Evolutionary conservation across 1,284 basidiomycete genomes (phyloP).

Genomic region (Spongispora temasekensis): DNA sequence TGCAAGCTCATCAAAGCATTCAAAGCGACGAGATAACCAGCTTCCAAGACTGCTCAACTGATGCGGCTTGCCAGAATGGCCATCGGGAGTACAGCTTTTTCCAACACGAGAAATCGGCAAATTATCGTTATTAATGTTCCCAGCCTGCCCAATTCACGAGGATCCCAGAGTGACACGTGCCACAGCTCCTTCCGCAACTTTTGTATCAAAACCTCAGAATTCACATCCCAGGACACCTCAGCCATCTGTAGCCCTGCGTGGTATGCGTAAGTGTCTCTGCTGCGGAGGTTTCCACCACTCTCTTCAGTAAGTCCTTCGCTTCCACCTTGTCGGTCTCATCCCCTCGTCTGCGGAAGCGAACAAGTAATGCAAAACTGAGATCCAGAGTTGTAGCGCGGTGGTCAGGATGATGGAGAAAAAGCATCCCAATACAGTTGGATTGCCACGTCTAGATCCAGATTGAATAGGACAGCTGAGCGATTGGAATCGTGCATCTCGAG

Average conservation of each 20-base stretch:
- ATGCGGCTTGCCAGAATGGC: not conserved
- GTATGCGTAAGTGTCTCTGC: not conserved
- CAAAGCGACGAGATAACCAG: not conserved
- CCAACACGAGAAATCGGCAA: not conserved
- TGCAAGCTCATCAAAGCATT: not conserved
- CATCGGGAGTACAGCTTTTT: not conserved
- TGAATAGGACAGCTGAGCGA: not conserved
- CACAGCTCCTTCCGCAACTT: not conserved
- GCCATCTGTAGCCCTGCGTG: not conserved
- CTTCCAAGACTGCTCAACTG: not conserved
- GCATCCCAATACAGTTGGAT: not conserved
- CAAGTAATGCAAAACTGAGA: not conserved
- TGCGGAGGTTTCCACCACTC: not conserved
- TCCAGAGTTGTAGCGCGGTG: not conserved
- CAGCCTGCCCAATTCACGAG: not conserved
- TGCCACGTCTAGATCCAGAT: not conserved
- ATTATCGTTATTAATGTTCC: not conserved
- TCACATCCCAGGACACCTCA: not conserved
- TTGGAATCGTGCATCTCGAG: not conserved
- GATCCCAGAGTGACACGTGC: not conserved
- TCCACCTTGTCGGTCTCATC: not conserved
- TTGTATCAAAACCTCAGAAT: not conserved
- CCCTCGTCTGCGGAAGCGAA: not conserved
- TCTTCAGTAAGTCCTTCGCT: not conserved
- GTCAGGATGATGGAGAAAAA: not conserved